These are phyloP conservation scores for Tripterygium wilfordii DNA, from an alignment of 177 flowering plant species.

Conservation along the genomic window DNA sequence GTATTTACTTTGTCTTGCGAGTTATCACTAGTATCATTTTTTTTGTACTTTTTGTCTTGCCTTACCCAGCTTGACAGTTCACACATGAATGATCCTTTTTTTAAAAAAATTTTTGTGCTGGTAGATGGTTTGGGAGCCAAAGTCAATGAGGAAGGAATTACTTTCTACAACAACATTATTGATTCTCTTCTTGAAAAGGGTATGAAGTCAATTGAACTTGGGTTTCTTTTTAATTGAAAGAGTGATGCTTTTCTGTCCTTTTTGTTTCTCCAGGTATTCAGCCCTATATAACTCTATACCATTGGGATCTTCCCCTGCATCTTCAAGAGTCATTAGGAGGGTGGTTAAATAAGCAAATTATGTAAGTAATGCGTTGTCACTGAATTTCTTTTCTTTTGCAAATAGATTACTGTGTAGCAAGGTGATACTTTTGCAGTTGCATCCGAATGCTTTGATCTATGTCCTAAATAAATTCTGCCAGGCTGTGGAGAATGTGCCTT, in stretches of 20 bases:
- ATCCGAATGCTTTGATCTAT: too few species aligned
- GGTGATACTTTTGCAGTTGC: too few species aligned
- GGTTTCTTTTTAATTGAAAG: slow-evolving; percentile 4
- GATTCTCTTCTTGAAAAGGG: slow-evolving; percentile 77
- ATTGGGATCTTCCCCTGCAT: slow-evolving; percentile 88
- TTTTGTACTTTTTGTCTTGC: neutral
- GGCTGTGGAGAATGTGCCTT: too few species aligned
- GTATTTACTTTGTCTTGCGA: too few species aligned
- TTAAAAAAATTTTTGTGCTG: slow-evolving; percentile 14
- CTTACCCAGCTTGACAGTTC: too few species aligned
- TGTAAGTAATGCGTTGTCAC: slow-evolving; percentile 39
- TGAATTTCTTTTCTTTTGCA: neutral
- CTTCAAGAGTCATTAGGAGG: slow-evolving; percentile 82
- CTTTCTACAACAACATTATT: slow-evolving; percentile 78
- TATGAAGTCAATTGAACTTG: slow-evolving; percentile 10
- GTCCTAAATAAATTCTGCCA: neutral
- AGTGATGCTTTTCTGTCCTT: neutral
- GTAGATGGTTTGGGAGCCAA: slow-evolving; percentile 86
- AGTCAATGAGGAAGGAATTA: slow-evolving; percentile 69
- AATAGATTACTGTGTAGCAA: too few species aligned
- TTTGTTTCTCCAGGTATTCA: slow-evolving; percentile 53
- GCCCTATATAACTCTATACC: slow-evolving; percentile 76
- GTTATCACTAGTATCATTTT: too few species aligned
- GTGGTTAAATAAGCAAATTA: slow-evolving; percentile 67
- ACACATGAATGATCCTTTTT: neutral